phyloP scores from a whole-genome alignment of 768 basidiomycete species.

The Kondoa subrosea region DNA sequence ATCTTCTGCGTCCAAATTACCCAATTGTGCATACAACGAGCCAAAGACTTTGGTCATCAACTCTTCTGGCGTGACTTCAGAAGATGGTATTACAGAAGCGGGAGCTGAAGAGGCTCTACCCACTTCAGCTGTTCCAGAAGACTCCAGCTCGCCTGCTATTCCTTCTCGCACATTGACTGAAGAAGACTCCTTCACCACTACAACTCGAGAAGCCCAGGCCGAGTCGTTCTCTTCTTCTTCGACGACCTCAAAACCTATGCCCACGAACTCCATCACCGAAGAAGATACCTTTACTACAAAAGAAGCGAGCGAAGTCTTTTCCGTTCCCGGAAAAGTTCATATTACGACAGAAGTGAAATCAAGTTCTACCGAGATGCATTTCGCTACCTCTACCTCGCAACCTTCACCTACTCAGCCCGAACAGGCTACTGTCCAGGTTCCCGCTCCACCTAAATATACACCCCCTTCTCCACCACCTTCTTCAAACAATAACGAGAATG shows the following conservation, averaged over 20 bases:
- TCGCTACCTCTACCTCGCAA: background rate
- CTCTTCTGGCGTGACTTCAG: background rate
- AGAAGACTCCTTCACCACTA: too few relatives aligned
- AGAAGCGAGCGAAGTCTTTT: background rate
- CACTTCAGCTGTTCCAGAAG: background rate
- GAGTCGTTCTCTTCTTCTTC: too few relatives aligned
- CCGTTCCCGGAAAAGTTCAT: background rate
- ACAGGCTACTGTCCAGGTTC: background rate
- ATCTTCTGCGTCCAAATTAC: background rate
- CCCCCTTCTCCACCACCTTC: too few relatives aligned
- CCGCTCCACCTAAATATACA: too few relatives aligned
- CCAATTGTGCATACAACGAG: background rate
- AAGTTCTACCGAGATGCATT: background rate
- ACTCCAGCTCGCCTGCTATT: too few relatives aligned
- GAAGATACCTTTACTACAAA: background rate
- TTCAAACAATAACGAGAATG: background rate
- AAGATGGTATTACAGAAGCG: background rate
- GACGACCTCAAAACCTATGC: too few relatives aligned
- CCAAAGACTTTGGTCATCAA: background rate
- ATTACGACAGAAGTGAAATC: background rate
- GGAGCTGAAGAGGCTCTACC: background rate
- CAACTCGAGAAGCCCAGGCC: too few relatives aligned
- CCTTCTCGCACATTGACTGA: too few relatives aligned
- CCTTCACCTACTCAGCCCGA: background rate
- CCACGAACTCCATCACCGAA: background rate